Percentiles rank a stretch among this genome's conserved stretches.
These are phyloP conservation scores for Ustilago xerochloae DNA, from an alignment of 1,284 basidiomycete genomes.

Conservation along the genomic window DNA sequence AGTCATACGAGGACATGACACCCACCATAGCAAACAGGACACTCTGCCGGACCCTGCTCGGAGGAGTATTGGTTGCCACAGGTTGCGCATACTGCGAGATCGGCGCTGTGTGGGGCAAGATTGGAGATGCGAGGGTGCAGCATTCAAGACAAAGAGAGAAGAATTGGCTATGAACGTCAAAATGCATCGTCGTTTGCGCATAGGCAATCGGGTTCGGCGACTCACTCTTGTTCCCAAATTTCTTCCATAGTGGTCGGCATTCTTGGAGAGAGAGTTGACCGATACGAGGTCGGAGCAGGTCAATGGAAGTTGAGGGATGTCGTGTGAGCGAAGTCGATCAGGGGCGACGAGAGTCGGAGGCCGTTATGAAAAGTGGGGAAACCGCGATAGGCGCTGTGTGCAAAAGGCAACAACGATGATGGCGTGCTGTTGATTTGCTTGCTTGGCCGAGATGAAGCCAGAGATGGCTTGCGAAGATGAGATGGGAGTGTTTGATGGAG, in stretches of 20 bases:
- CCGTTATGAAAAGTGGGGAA: background rate
- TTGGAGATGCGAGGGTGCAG: too few species aligned
- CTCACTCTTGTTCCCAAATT: constrained; percentile 36
- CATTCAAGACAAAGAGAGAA: background rate
- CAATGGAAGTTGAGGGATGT: too few species aligned
- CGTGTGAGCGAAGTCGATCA: too few species aligned
- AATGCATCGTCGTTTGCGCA: background rate
- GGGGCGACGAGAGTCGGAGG: too few species aligned
- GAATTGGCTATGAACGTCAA: too few species aligned
- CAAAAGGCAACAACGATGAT: too few species aligned
- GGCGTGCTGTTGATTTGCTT: too few species aligned
- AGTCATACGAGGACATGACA: background rate
- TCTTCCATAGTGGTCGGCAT: constrained; percentile 2
- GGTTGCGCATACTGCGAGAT: constrained; percentile 40
- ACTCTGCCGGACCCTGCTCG: constrained; percentile 19
- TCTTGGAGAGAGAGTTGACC: too few species aligned
- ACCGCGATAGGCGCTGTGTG: background rate
- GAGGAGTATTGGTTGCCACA: constrained; percentile 34
- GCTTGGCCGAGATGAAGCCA: too few species aligned
- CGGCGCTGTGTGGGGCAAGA: constrained; percentile 14
- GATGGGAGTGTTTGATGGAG: too few species aligned
- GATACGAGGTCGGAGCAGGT: too few species aligned
- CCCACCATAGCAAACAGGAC: constrained; percentile 37
- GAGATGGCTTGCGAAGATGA: too few species aligned
- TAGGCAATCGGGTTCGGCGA: background rate